Percentiles rank a stretch among this genome's conserved stretches.
These are phyloP conservation scores for carrot (Daucus carota) DNA, from an alignment of 129 eudicot species.

Conservation along the genomic window DNA sequence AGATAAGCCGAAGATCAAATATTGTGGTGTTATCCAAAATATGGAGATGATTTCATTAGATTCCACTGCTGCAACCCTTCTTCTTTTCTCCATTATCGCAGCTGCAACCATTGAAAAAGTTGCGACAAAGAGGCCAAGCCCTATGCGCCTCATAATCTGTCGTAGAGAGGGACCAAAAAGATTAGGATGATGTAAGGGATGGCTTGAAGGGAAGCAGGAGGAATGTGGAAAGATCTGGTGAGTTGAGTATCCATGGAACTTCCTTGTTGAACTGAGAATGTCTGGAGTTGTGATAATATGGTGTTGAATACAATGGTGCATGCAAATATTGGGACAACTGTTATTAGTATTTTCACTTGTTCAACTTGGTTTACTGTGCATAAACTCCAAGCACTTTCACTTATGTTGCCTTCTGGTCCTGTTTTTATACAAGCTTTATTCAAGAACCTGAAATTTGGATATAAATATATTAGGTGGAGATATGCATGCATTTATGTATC, in stretches of 20 bases:
- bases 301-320: constrained; percentile 93
- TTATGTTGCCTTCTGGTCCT: constrained; percentile 25
- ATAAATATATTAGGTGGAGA: background rate
- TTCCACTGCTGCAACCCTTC: constrained; percentile 36
- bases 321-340: constrained; percentile 77
- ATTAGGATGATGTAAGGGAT: constrained; percentile 85
- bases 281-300: constrained; percentile 85
- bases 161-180: constrained; percentile 77
- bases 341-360: constrained; percentile 68
- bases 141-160: constrained; percentile 66
- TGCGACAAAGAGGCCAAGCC: constrained; percentile 59
- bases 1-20: constrained; percentile 73
- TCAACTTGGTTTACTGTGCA: constrained; percentile 73
- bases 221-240: constrained; percentile 59
- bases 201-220: constrained; percentile 96
- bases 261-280: constrained; percentile 98
- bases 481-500: background rate
- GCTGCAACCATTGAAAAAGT: constrained; percentile 94
- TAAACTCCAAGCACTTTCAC: constrained; percentile 64
- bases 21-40: constrained; percentile 88
- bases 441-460: constrained; percentile 55
- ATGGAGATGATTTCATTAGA: constrained; percentile 37
- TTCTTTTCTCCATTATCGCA: constrained; percentile 63
- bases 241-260: constrained; percentile 67
- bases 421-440: constrained; percentile 79